Evolutionary conservation across 352 stramenopile genomes (phyloP).

Genomic region (Globisporangium echinulatum): DNA sequence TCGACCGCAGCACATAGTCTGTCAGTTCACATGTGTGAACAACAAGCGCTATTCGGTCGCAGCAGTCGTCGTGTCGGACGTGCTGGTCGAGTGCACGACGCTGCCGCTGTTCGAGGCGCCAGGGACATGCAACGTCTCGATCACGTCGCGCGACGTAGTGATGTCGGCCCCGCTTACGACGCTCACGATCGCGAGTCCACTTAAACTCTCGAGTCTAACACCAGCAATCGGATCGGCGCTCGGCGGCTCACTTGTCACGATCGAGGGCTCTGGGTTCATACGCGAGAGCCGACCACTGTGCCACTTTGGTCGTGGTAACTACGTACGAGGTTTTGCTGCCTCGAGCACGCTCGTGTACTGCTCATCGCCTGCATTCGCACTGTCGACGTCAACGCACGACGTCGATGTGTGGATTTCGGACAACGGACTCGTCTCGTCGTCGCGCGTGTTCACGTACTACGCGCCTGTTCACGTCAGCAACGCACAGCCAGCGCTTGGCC

Average conservation of each 20-base stretch:
- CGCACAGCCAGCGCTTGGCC: slow-evolving; percentile 21
- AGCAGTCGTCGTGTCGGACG: slow-evolving; percentile 12
- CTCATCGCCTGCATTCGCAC: slow-evolving; percentile 13
- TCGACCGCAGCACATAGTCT: slow-evolving; percentile 14
- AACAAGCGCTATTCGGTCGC: slow-evolving; percentile 2
- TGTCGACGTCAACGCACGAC: slow-evolving; percentile 1
- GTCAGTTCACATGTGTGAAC: slow-evolving; percentile 18
- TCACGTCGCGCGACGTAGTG: slow-evolving; percentile 17
- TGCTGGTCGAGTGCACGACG: slow-evolving; percentile 22
- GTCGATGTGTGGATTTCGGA: slow-evolving; percentile 34
- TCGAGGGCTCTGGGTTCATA: slow-evolving; percentile 27
- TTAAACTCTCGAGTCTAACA: background rate
- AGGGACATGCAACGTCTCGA: slow-evolving; percentile 18
- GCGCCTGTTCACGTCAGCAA: slow-evolving; percentile 11
- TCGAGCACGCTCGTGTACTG: slow-evolving; percentile 22
- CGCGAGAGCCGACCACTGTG: slow-evolving; percentile 15
- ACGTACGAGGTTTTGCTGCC: slow-evolving; percentile 13
- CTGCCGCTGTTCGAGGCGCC: background rate
- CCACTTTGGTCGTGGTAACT: slow-evolving; percentile 21
- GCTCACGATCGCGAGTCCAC: background rate
- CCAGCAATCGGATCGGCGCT: slow-evolving; percentile 8
- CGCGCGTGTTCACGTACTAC: slow-evolving; percentile 19
- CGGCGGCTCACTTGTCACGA: slow-evolving; percentile 24
- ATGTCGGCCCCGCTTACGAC: slow-evolving; percentile 21
- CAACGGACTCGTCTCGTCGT: slow-evolving; percentile 15